Base-by-base conservation (phyloP, 768 basidiomycete genomes). In the Kockovaella imperatae region DNA sequence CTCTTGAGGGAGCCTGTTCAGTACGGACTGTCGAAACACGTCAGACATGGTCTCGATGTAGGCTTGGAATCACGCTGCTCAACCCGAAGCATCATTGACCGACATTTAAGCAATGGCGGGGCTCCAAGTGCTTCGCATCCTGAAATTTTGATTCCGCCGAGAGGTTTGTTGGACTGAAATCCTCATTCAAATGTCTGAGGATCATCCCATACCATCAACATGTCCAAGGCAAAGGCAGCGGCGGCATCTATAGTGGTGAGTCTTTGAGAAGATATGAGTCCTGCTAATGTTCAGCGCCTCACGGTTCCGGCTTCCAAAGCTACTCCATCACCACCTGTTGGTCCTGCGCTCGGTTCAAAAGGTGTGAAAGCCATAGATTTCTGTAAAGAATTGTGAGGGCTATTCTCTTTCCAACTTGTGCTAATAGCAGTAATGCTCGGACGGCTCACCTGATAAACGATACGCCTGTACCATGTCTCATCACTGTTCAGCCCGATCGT, bases 311-410 rank as follows among this genome's bases (percentile, higher is more conserved):
- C 93, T 35, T 90, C 88, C 35, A 96, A 96, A 68, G 93, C 93
- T 29, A 84, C 91, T 23, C 91, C 93, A 15, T 86, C 87, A 31
- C 93, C 93, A 48, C 93, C 93, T 7, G 85, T 99, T 43, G 93
- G 93, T 64, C 93, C 93, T 46, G 93, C 91, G 26, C 80, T 99
- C 45, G 95, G 95, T 75, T 93, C 95, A 56, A 82, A 88, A 65
- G 95, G 95, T 61, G 91, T 99, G 59, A 96, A 95, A 74, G 89
- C 90, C 23, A 97, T 97, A 86, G 95, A 99, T 75, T 99, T 99
- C 69, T 95, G 90, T 78, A 99, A 96, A 72, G 90, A 97, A 71
- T 99, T 97, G 69, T 69, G 40, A 53, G 69, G 36, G n/a, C n/a
- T 39, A 20, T 65, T 5, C 3, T 13, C 32, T 24, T 6, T 20